A percentile compares a stretch with the other conserved stretches of the same genome.
Conservation (phyloP, 108 stramenopile genomes). For the Pseudonitzschia pungens region DNA sequence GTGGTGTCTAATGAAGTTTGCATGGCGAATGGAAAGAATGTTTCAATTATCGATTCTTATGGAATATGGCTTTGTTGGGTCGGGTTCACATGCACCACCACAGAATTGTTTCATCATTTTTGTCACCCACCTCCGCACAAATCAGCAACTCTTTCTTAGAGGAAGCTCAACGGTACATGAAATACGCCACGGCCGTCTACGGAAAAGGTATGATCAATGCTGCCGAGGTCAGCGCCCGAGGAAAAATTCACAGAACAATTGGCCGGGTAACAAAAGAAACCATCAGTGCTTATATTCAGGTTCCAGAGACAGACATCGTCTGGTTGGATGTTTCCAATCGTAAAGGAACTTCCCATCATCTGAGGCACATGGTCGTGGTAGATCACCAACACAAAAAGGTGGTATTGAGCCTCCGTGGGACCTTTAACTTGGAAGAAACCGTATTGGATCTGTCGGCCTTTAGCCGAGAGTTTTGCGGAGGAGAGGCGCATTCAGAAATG, state of each 20-base stretch:
- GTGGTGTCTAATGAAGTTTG: too few relatives aligned
- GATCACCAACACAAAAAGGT: constrained; percentile 46
- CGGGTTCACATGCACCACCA: too few relatives aligned
- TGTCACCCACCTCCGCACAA: too few relatives aligned
- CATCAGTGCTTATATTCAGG: constrained; percentile 38
- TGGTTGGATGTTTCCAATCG: constrained; percentile 15
- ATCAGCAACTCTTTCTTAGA: too few relatives aligned
- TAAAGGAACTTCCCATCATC: background rate
- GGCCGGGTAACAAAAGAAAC: constrained; percentile 13
- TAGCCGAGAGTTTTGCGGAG: constrained; percentile 29
- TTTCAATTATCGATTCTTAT: too few relatives aligned
- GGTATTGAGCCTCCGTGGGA: constrained; percentile 53
- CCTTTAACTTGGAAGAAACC: constrained; percentile 44
- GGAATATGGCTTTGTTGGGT: too few relatives aligned
- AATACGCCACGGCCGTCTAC: constrained; percentile 44
- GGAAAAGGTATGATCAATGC: constrained; percentile 37
- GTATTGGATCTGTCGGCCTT: constrained; percentile 41
- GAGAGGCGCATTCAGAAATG: constrained; percentile 45
- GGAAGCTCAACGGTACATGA: constrained; percentile 34
- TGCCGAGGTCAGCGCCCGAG: constrained; percentile 22
- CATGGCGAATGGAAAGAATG: too few relatives aligned
- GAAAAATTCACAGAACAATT: background rate
- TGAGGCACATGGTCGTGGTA: constrained; percentile 45
- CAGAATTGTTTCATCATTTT: too few relatives aligned
- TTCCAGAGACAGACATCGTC: constrained; percentile 40